Evolutionary conservation across 2,329 filamentous ascomycete genomes (phyloP).

Genomic region (Venturia aucupariae): DNA sequence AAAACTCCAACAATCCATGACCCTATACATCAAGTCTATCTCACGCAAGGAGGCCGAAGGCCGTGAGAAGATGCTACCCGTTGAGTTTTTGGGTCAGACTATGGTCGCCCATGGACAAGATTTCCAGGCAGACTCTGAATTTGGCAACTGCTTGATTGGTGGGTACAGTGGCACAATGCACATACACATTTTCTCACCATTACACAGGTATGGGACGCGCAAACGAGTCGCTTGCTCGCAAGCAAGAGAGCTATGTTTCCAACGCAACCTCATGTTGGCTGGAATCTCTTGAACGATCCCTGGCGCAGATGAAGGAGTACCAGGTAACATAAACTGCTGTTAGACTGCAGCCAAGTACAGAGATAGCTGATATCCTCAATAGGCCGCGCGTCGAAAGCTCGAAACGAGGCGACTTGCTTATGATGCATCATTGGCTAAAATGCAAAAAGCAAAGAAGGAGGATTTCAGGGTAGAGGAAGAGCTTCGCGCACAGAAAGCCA

Average conservation of each 20-base stretch:
- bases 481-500: slow-evolving; percentile 79
- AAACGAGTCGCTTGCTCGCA: slow-evolving; percentile 76
- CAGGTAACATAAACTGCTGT: slow-evolving; percentile 49
- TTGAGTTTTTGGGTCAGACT: slow-evolving; percentile 68
- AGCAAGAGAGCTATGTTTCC: slow-evolving; percentile 74
- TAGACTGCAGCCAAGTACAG: not conserved
- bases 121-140: slow-evolving; percentile 83
- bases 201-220: slow-evolving; percentile 63
- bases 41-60: slow-evolving; percentile 78
- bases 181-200: not conserved
- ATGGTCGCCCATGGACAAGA: slow-evolving; percentile 90
- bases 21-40: slow-evolving; percentile 76
- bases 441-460: slow-evolving; percentile 89
- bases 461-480: slow-evolving; percentile 92
- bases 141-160: slow-evolving; percentile 63
- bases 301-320: slow-evolving; percentile 96
- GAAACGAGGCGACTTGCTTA: slow-evolving; percentile 83
- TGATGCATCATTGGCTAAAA: slow-evolving; percentile 78
- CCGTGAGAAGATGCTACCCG: slow-evolving; percentile 75
- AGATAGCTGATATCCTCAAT: slow-evolving; percentile 17
- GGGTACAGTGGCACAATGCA: not conserved
- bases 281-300: slow-evolving; percentile 78
- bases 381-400: slow-evolving; percentile 85
- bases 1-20: slow-evolving; percentile 77
- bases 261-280: slow-evolving; percentile 77